Percentiles rank a stretch among this genome's conserved stretches.
Evolutionary conservation across 495 filamentous ascomycete species (phyloP).

Genomic region (Podospora anserina): DNA sequence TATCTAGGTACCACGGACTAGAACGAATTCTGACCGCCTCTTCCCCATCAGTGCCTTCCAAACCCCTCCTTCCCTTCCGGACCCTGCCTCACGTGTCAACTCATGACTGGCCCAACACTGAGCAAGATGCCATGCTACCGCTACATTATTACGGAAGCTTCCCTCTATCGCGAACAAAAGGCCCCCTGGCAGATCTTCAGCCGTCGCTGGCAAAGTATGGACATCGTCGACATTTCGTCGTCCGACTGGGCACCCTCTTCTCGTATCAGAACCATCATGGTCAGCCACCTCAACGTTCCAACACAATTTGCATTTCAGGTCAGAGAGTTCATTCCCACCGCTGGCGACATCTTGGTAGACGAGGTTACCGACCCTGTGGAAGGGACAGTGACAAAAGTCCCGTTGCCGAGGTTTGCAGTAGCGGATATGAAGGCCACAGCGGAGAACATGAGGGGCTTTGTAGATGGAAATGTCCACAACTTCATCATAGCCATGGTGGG

Average conservation of each 20-base stretch:
- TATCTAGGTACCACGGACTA: not conserved
- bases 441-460: conserved; percentile 23
- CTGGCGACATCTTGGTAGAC: conserved; percentile 27
- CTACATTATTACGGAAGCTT: conserved; percentile 30
- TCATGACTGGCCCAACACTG: conserved; percentile 27
- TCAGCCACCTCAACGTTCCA: conserved; percentile 19
- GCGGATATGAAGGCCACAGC: conserved; percentile 26
- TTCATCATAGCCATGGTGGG: conserved; percentile 21
- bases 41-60: conserved; percentile 20
- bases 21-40: not conserved
- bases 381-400: conserved; percentile 12
- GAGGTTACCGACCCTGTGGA: conserved; percentile 21
- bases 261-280: conserved; percentile 17
- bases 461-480: conserved; percentile 20
- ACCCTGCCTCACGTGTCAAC: conserved; percentile 26
- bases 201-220: conserved; percentile 30
- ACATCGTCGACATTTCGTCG: conserved; percentile 26
- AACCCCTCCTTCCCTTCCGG: conserved; percentile 21
- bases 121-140: conserved; percentile 32
- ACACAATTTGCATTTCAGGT: conserved; percentile 24
- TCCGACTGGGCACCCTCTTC: conserved; percentile 22
- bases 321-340: conserved; percentile 24
- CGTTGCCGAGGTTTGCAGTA: conserved; percentile 23
- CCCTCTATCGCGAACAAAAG: conserved; percentile 28
- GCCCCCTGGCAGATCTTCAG: conserved; percentile 24